Evolutionary conservation across 176 grass and related monocot genomes (phyloP), one percentile per base, ranked within the genome.

Genomic region (Carex kokanica): DNA sequence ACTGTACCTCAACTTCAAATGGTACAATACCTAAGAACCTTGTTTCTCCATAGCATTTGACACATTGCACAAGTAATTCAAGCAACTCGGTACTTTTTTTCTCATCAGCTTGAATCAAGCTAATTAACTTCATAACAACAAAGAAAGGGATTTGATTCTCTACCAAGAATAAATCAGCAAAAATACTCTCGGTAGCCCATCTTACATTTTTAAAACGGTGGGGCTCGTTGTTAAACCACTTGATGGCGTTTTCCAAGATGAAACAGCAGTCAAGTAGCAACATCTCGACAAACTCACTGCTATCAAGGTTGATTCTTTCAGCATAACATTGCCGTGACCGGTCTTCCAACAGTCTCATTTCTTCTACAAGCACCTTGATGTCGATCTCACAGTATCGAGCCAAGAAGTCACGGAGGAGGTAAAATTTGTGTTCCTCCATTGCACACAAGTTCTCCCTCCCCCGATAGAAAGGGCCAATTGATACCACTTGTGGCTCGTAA

Each of bases 111-210:
- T 74, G 70, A 74, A 51, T 51, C 70, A 74, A 25, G 70, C 18
- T 74, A 74, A 74, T 74, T 51, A 74, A 24, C 20, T 74, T 74
- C n/a, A 14, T 51, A 60, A 55, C 18, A 64, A 81, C 58, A 64
- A 81, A 60, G 11, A 81, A 81, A 8, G 79, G 79, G 36, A 81
- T 81, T 81, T 81, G 79, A 51, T 81, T 81, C n/a, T 81, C 79
- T 45, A 64, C 36, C 57, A 81, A 81, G 16, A 81, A 32, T 24
- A 81, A 23, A 62, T 81, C 79, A 38, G 10, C 4, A 36, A 79
- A 3, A 18, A 21, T 36, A 60, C 0, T 14, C 3, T 36, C 9
- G 12, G 24, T 55, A 9, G 56, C 18, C 79, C 79, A 81, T 23
- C 18, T 81, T 43, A 59, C 77, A 21, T 59, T 12, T 64, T 55